Base-by-base conservation (phyloP, 2,329 filamentous ascomycete species). In the Xylariaceae sp. region DNA sequence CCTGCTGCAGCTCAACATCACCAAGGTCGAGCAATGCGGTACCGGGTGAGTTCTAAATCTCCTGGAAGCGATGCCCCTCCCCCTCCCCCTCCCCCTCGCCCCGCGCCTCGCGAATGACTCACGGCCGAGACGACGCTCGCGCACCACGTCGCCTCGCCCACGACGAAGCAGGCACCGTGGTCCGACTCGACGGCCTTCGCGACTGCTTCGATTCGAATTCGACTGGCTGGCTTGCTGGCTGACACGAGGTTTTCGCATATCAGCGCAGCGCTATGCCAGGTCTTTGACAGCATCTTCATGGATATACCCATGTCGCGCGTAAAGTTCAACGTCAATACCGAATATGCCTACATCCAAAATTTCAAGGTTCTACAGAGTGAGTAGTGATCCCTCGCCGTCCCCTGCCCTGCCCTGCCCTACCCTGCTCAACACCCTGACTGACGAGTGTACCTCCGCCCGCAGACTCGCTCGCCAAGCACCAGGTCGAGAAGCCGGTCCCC, bases 21-120 rank as follows among this genome's bases (percentile, higher is more conserved):
- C 84, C 54, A 96, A 95, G 67, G 87, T 98, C 60, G 92, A 98
- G 70, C 92, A 98, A 74, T 96, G 90, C 63, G 92, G 92, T 61
- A 96, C 90, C 56, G 92, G 90, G 90, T 96, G 80, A 53, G 68
- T 60, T 43, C n/a, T n/a, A n/a, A n/a, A n/a, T n/a, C n/a, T n/a
- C n/a, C n/a, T n/a, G n/a, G n/a, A n/a, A 11, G 24, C 12, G 24
- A 26, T 26, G 6, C 15, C 24, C 24, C 24, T 72, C 49, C 49
- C 44, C 48, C 45, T 50, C 53, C 52, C 46, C 50, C 50, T 38
- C 48, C 45, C 45, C 31, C 21, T 25, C 22, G 22, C 27, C 38
- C 29, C 27, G 33, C n/a, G n/a, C n/a, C n/a, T n/a, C n/a, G n/a
- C n/a, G n/a, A n/a, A n/a, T n/a, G n/a, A n/a, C n/a, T n/a, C n/a